Conservation (phyloP, 2,329 filamentous ascomycete species). For the Pestalotiopsis sp. region DNA sequence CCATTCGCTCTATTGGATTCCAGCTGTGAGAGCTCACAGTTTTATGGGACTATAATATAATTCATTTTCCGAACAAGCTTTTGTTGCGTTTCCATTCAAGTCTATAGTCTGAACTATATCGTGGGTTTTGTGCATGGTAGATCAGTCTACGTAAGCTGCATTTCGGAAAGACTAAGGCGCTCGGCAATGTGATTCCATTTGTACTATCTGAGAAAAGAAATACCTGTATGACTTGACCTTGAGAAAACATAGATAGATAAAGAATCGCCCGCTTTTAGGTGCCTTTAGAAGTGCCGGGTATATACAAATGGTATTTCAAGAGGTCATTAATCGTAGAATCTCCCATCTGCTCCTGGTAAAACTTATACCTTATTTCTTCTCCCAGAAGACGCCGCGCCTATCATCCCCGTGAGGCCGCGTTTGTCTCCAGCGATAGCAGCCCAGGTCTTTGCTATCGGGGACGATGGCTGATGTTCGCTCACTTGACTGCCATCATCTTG, state of each 20-base stretch:
- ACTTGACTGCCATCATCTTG: not conserved
- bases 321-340: not conserved
- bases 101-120: no score
- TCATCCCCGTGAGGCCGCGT: not conserved
- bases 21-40: not conserved
- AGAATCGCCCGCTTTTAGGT: no score
- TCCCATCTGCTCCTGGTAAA: not conserved
- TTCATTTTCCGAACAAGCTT: no score
- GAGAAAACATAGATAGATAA: no score
- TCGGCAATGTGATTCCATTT: no score
- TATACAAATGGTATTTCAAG: not conserved
- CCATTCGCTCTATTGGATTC: not conserved
- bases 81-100: no score
- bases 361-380: not conserved
- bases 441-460: constrained; percentile 5
- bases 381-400: not conserved
- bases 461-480: not conserved
- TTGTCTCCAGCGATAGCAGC: constrained; percentile 5
- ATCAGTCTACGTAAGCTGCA: no score
- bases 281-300: not conserved
- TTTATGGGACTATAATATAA: no score
- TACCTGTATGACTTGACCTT: no score
- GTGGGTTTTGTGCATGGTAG: no score
- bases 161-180: no score
- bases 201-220: no score